Base-by-base conservation (phyloP, 352 stramenopile genomes). In the Globisporangium okanoganense region DNA sequence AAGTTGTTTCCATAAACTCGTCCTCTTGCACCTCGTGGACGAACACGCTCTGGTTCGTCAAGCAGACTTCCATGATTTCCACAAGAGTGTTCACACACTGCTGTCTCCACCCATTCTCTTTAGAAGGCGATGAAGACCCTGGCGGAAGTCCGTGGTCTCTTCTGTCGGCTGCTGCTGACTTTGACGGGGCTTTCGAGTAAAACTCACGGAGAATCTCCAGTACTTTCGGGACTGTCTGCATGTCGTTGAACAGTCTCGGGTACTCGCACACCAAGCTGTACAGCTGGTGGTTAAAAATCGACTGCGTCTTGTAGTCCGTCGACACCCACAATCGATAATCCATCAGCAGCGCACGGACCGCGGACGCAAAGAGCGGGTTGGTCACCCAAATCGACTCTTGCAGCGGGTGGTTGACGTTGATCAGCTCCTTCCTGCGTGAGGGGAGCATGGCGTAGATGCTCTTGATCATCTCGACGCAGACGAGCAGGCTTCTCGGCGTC, bases 241-340 rank as follows among this genome's bases (percentile, higher is more conserved):
- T 64, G 33, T 90, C 78, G 58, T 90, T 88, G 33, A 93, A 78
- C 7, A 80, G 55, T 54, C 78, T 73, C 7, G 83, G 85, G 44
- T 88, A 75, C 36, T 90, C 79, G 27, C 79, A 90, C 1, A 78
- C 79, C n/a, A 94, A 58, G 5, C 67, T 62, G 54, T 92, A 88
- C 5, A 94, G 66, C 57, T 94, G 83, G 61, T 92, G 85, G 44
- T 85, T 85, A 61, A 78, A 92, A 43, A 93, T 90, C 5, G 82
- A 92, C 62, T 93, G 85, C 1, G 79, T 87, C 62, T 90, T 94
- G 44, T 70, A 90, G 52, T 79, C 76, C 10, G 81, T 71, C 24
- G 65, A 61, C 12, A 70, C 71, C 85, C 85, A 94, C 9, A 91
- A 22, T 4, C 78, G 71, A 51, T 84, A 92, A 59, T 94, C 78